A percentile compares a stretch with the other conserved stretches of the same genome.
Evolutionary conservation across 495 filamentous ascomycete species (phyloP).

Genomic region (Hamigera avellanea): DNA sequence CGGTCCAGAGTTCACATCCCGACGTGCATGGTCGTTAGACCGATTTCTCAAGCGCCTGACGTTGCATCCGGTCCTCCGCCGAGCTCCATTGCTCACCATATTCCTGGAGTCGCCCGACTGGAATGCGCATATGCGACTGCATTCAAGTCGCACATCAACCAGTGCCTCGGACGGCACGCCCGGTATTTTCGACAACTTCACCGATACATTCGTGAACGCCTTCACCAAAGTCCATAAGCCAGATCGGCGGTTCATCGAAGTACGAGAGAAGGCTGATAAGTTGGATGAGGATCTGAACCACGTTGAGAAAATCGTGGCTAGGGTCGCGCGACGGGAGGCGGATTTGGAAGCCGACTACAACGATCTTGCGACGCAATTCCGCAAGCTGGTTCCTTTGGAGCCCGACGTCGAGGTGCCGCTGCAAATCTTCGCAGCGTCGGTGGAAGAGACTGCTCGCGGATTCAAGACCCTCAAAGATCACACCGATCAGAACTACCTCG

Average conservation of each 20-base stretch:
- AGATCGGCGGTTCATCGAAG: constrained; percentile 88
- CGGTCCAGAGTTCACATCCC: constrained; percentile 81
- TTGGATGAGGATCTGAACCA: constrained; percentile 87
- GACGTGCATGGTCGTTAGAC: constrained; percentile 81
- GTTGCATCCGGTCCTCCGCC: constrained; percentile 82
- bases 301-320: constrained; percentile 85
- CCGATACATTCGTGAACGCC: constrained; percentile 94
- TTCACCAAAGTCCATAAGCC: constrained; percentile 94
- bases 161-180: constrained; percentile 37
- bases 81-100: constrained; percentile 63
- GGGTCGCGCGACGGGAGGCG: constrained; percentile 75
- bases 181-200: constrained; percentile 84
- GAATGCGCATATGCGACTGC: constrained; percentile 86
- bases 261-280: constrained; percentile 86
- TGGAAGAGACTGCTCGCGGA: constrained; percentile 69
- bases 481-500: constrained; percentile 92
- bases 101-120: constrained; percentile 91
- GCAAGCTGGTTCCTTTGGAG: constrained; percentile 82
- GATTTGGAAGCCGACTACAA: constrained; percentile 84
- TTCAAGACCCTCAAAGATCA: constrained; percentile 71
- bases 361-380: constrained; percentile 86
- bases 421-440: constrained; percentile 71
- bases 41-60: constrained; percentile 82
- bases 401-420: constrained; percentile 72
- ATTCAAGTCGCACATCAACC: constrained; percentile 48